phyloP scores from a whole-genome alignment of 116 monocot species.

The Thalassia testudinum region DNA sequence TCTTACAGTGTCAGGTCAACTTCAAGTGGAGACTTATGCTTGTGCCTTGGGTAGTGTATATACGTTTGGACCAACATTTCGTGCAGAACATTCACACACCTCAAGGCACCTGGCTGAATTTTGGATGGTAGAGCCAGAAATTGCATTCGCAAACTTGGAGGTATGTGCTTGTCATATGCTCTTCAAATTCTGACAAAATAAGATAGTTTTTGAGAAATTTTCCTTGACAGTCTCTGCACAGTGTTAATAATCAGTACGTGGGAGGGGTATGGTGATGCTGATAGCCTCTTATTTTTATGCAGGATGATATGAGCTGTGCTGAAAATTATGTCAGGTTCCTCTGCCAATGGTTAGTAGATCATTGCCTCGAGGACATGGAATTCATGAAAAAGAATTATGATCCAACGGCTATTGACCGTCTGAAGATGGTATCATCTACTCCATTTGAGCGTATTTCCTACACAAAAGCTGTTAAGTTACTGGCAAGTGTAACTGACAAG shows the following conservation, averaged over 20 bases:
- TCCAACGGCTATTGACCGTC: constrained; percentile 69
- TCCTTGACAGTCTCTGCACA: too few relatives aligned
- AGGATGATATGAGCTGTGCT: constrained; percentile 94
- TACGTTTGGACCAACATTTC: too few relatives aligned
- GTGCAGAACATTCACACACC: too few relatives aligned
- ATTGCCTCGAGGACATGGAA: constrained; percentile 83
- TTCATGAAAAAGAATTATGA: too few relatives aligned
- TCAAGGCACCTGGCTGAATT: constrained; percentile 93
- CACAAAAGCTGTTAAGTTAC: constrained; percentile 61
- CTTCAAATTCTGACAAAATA: not conserved
- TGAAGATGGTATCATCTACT: constrained; percentile 63
- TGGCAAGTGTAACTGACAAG: constrained; percentile 51
- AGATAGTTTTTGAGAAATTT: too few relatives aligned
- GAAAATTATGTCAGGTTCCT: constrained; percentile 77
- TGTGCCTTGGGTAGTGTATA: constrained; percentile 86
- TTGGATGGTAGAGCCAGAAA: too few relatives aligned
- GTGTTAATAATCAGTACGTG: too few relatives aligned
- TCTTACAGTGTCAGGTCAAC: constrained; percentile 88
- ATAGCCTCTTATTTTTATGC: too few relatives aligned
- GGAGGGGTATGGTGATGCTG: too few relatives aligned
- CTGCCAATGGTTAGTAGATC: constrained; percentile 88
- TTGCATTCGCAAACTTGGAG: constrained; percentile 88
- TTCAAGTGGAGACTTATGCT: constrained; percentile 91
- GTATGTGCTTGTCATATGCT: constrained; percentile 8
- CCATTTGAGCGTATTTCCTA: too few relatives aligned